These are phyloP conservation scores for Lodderomyces theae DNA, from an alignment of 1,139 yeast species.

Conservation along the genomic window DNA sequence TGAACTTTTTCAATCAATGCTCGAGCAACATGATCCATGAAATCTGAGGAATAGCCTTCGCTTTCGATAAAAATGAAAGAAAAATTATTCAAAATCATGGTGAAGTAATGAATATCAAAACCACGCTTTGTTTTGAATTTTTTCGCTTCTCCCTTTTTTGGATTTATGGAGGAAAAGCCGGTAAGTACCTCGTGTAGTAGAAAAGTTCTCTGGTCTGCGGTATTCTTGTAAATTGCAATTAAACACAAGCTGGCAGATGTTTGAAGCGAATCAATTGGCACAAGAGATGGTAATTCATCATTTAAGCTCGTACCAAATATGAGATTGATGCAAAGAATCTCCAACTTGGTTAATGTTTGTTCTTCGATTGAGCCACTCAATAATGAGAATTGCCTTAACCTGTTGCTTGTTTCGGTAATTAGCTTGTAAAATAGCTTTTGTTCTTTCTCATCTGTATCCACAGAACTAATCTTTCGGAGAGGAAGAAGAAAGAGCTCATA, in stretches of 20 bases:
- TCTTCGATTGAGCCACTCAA: conserved; percentile 11
- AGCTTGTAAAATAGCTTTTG: conserved; percentile 1
- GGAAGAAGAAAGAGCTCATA: not conserved
- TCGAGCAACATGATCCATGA: conserved; percentile 7
- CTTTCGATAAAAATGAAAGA: not conserved
- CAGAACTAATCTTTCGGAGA: not conserved
- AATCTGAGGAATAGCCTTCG: conserved; percentile 1
- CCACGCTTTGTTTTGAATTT: conserved; percentile 46
- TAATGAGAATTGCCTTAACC: conserved; percentile 10
- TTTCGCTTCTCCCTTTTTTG: conserved; percentile 40
- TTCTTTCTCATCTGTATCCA: not conserved
- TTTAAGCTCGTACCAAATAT: conserved; percentile 10
- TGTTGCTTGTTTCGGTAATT: conserved; percentile 7
- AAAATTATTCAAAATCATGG: conserved; percentile 36
- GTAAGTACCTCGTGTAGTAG: conserved; percentile 59
- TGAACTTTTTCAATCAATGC: conserved; percentile 7
- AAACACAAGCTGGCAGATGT: conserved; percentile 11
- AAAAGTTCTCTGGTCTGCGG: conserved; percentile 52
- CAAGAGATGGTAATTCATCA: conserved; percentile 5
- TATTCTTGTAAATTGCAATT: conserved; percentile 36
- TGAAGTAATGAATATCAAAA: conserved; percentile 44
- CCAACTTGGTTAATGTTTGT: conserved; percentile 11
- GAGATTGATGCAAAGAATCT: conserved; percentile 8
- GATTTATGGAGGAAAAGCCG: conserved; percentile 48
- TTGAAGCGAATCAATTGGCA: conserved; percentile 11